Conservation (phyloP, 805 yeast genomes). For the Metschnikowia colocasiae region DNA sequence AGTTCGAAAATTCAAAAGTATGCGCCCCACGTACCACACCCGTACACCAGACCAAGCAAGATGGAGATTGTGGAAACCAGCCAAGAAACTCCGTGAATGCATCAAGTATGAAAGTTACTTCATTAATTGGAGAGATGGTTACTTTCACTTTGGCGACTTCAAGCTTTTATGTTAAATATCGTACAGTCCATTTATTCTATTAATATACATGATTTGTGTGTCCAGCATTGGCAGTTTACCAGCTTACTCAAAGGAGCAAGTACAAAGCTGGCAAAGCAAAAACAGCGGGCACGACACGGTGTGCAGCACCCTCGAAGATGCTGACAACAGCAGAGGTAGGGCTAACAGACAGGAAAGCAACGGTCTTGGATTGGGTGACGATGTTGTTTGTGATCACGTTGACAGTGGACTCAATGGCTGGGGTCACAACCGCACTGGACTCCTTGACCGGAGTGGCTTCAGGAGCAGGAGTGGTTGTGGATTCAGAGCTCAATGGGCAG, state of each 20-base stretch:
- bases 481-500: slow-evolving; percentile 13
- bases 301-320: slow-evolving; percentile 31
- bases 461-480: background rate
- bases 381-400: slow-evolving; percentile 43
- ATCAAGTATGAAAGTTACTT: too few species aligned
- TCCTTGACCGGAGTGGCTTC: background rate
- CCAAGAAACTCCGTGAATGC: too few species aligned
- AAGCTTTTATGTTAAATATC: too few species aligned
- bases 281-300: slow-evolving; percentile 23
- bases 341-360: slow-evolving; percentile 11
- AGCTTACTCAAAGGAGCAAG: slow-evolving; percentile 14
- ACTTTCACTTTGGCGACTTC: too few species aligned
- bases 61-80: too few species aligned
- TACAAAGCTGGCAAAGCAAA: slow-evolving; percentile 22
- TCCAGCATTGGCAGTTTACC: background rate
- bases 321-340: slow-evolving; percentile 11
- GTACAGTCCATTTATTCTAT: background rate
- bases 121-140: too few species aligned
- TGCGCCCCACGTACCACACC: background rate
- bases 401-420: slow-evolving; percentile 21
- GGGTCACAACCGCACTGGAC: slow-evolving; percentile 1
- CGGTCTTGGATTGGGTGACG: slow-evolving; percentile 30
- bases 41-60: background rate
- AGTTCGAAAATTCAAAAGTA: slow-evolving; percentile 2
- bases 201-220: background rate